Conservation (phyloP, 352 stramenopile genomes). For the Phytophthora lateralis region DNA sequence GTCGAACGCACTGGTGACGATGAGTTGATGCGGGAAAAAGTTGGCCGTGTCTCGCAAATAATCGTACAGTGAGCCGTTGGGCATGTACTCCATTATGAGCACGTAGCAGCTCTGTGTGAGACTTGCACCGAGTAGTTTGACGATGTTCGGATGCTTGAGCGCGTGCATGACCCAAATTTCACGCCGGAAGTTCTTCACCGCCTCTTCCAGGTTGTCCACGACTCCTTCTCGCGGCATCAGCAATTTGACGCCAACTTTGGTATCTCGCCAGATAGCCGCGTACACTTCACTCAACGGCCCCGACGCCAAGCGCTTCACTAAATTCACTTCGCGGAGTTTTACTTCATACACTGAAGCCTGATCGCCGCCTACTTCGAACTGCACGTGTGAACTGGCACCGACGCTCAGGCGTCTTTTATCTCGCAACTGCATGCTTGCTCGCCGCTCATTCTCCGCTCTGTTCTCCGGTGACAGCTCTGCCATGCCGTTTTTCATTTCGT, state of each 20-base stretch:
- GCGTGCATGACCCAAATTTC: conserved; percentile 85
- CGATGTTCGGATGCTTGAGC: conserved; percentile 74
- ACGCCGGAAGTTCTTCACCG: conserved; percentile 78
- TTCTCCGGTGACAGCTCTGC: conserved; percentile 58
- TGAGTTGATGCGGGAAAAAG: conserved; percentile 68
- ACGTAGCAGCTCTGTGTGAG: conserved; percentile 81
- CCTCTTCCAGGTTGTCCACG: conserved; percentile 70
- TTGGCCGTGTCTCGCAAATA: conserved; percentile 78
- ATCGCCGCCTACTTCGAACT: conserved; percentile 77
- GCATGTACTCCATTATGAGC: conserved; percentile 88
- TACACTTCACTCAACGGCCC: conserved; percentile 78
- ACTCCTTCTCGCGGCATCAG: conserved; percentile 74
- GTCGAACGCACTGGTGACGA: conserved; percentile 65
- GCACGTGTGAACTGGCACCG: conserved; percentile 55
- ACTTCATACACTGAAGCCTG: conserved; percentile 81
- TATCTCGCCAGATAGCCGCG: conserved; percentile 76
- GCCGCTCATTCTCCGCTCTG: conserved; percentile 65
- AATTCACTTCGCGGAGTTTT: conserved; percentile 75
- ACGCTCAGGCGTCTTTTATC: conserved; percentile 71
- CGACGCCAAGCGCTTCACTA: conserved; percentile 77
- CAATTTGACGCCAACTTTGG: conserved; percentile 78
- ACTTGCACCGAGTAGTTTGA: conserved; percentile 78
- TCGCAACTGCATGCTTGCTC: conserved; percentile 55
- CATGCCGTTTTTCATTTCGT: conserved; percentile 58
- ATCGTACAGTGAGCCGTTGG: conserved; percentile 84